phyloP scores from a whole-genome alignment of 768 basidiomycete genomes.

The Phaeotremella skinneri region DNA sequence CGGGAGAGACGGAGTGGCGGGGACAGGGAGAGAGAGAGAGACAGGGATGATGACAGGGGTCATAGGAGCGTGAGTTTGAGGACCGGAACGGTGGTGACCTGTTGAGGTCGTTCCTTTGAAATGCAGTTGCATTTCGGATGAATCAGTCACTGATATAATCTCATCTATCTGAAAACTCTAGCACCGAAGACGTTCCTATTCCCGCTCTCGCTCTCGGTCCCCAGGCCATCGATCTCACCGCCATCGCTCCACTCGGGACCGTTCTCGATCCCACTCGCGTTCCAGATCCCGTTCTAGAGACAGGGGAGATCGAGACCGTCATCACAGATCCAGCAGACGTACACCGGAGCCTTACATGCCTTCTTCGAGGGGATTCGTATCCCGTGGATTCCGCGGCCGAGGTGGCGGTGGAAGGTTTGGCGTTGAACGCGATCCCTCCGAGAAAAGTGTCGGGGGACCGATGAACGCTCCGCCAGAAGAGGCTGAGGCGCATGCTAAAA shows the following conservation, averaged over 20 bases:
- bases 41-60: constrained; percentile 51
- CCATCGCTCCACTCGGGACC: constrained; percentile 24
- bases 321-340: constrained; percentile 2
- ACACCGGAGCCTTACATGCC: background rate
- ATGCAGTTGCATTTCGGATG: no score
- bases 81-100: constrained; percentile 6
- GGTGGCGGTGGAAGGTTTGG: constrained; percentile 20
- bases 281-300: constrained; percentile 62
- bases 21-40: constrained; percentile 53
- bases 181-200: constrained; percentile 59
- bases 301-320: constrained; percentile 15
- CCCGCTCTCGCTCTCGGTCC: constrained; percentile 53
- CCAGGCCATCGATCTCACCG: constrained; percentile 41
- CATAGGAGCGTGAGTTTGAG: constrained; percentile 58
- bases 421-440: constrained; percentile 20
- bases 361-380: background rate
- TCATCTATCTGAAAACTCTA: constrained; percentile 58
- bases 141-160: no score
- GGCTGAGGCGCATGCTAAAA: constrained; percentile 90
- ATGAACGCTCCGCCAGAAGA: constrained; percentile 64
- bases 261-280: constrained; percentile 56
- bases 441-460: constrained; percentile 38
- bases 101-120: background rate
- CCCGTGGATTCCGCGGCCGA: constrained; percentile 7
- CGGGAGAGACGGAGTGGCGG: constrained; percentile 49